phyloP scores from a whole-genome alignment of 306 rosid species.

The Hippophae gyantsensis region DNA sequence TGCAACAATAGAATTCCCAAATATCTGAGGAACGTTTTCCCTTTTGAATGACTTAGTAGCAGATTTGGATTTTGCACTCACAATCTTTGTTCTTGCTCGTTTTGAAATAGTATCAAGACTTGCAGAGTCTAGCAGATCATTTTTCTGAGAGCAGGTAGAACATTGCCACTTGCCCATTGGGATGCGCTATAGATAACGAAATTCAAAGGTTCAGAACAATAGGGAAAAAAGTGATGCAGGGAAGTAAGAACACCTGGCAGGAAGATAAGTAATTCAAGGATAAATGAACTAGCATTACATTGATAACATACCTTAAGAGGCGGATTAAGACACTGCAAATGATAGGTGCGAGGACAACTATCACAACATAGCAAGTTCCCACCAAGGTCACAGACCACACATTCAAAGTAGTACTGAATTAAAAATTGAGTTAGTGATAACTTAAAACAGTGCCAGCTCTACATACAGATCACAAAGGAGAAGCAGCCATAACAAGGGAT shows the following conservation, averaged over 20 bases:
- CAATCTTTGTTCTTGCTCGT: conserved; percentile 82
- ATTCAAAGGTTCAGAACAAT: conserved; percentile 12
- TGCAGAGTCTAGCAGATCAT: conserved; percentile 45
- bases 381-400: conserved; percentile 91
- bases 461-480: conserved; percentile 7
- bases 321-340: conserved; percentile 86
- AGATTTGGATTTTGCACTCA: conserved; percentile 42
- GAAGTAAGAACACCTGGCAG: conserved; percentile 2
- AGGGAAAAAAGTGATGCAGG: conserved; percentile 2
- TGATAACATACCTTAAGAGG: conserved; percentile 84
- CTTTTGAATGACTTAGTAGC: conserved; percentile 49
- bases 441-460: background rate
- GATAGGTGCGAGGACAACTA: conserved; percentile 94
- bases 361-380: conserved; percentile 98
- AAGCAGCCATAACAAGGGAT: conserved; percentile 7
- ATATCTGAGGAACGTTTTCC: conserved; percentile 60
- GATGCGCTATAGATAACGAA: conserved; percentile 61
- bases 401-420: conserved; percentile 82
- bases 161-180: conserved; percentile 98
- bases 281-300: conserved; percentile 2
- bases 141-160: conserved; percentile 70
- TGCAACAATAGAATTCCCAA: conserved; percentile 65
- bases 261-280: conserved; percentile 7
- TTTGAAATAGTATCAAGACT: conserved; percentile 67
- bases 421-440: conserved; percentile 8